Base-by-base conservation (phyloP, 2,329 filamentous ascomycete species). In the Neurospora sp. region DNA sequence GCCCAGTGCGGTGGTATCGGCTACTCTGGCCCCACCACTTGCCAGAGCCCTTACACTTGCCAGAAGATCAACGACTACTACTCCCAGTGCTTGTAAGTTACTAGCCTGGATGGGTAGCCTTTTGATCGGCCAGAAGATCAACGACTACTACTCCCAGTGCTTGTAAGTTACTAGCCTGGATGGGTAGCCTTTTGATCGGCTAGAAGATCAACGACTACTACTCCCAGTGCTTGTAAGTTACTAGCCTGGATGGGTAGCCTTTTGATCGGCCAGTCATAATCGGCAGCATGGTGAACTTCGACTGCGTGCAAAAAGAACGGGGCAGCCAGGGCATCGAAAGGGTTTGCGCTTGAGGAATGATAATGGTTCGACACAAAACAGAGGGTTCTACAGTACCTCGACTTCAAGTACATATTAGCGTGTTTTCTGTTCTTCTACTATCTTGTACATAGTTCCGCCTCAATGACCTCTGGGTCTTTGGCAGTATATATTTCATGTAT, bases 121-220 rank as follows among this genome's bases (percentile, higher is more conserved):
- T 36, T 62, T 33, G 52, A n/a, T 36, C 15, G 52, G 28, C 28
- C 8, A 1, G 28, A 72, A 72, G 65, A 69, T 72, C 71, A 81
- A 78, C 74, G 70, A 72, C n/a, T 81, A 77, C 71, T 81, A 81
- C 71, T 78, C 73, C 38, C 79, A 80, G 75, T 80, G 78, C 74
- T 73, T 78, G 74, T 79, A 76, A 76, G 1, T n/a, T 5, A 15
- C 52, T 36, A 28, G 46, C 46, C 46, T 28, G 46, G 37, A 36
- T 52, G 17, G 23, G 11, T 38, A 39, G 36, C 36, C 36, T 66
- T 36, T 62, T 33, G 52, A n/a, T n/a, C n/a, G n/a, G n/a, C n/a
- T n/a, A 76, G 37, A 72, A 72, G 65, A 69, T 72, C 71, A 81
- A 78, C 74, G 70, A 72, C n/a, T 81, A 77, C 71, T 81, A 81